Base-by-base conservation (phyloP, 208 protist species). In the Kentomonas sorsogonicus region DNA sequence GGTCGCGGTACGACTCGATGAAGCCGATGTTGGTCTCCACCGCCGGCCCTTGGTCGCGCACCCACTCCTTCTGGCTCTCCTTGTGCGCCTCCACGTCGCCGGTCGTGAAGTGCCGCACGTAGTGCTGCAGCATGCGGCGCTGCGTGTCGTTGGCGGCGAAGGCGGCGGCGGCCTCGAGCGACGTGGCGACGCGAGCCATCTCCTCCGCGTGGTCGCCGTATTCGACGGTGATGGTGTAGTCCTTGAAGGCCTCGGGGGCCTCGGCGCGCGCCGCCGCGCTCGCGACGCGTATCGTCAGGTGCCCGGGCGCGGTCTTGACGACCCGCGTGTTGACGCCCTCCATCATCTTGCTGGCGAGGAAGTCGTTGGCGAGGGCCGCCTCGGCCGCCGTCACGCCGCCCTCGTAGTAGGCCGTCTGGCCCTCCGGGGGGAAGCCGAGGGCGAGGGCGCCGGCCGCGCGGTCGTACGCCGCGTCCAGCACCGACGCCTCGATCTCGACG, bases 11-110 rank as follows among this genome's bases (percentile, higher is more conserved):
- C 13, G 79, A 82, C 72, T 97, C 93, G 51, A 97, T 94, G 67
- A 97, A 97, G 53, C 94, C 94, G 59, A 97, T 93, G 71, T 97
- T 97, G 18, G 83, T 93, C 74, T 97, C 94, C 43, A 97, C 89
- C 7, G 66, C 66, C 9, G 94, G 94, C 3, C 73, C 77, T n/a
- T 85, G 60, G 53, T 97, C 91, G 72, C 88, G 83, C 53, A 97
- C 82, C 94, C 94, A 97, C 62, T 64, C 63, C 48, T 68, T 75
- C 70, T 97, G 91, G 16, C 74, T 82, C 44, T 89, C 82, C 55
- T 90, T 95, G 86, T 95, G 86, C 33, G 39, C 86, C 20, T 96
- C 53, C 16, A 97, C 84, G 55, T 72, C 57, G 36, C 94, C 94
- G 36, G n/a, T 7, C 20, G 18, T 41, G 60, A 97, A 97, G 52